Percentiles rank a stretch among this genome's conserved stretches.
These are phyloP conservation scores for Pythium diclinum DNA, from an alignment of 352 stramenopile genomes.

Conservation along the genomic window DNA sequence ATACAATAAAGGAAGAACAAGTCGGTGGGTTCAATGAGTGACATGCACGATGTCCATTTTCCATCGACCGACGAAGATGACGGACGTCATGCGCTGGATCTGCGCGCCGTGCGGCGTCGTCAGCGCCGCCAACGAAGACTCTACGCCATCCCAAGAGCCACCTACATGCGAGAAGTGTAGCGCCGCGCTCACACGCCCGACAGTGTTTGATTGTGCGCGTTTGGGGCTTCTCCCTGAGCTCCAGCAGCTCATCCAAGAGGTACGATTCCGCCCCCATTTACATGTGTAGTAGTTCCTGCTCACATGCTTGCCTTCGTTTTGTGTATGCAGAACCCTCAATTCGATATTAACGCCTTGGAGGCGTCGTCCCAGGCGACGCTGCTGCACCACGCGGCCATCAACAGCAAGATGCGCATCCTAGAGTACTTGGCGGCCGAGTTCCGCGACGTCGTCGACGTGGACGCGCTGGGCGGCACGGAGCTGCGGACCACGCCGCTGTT, in stretches of 20 bases:
- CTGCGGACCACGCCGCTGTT: constrained; percentile 69
- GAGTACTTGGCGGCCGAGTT: constrained; percentile 39
- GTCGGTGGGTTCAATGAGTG: background rate
- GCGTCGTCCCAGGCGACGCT: constrained; percentile 54
- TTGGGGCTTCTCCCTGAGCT: constrained; percentile 59
- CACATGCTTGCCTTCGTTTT: background rate
- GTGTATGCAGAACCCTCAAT: constrained; percentile 32
- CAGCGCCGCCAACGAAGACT: background rate
- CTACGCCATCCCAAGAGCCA: background rate
- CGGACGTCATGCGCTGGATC: constrained; percentile 24
- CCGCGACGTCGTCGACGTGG: constrained; percentile 35
- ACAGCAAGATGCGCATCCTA: constrained; percentile 74
- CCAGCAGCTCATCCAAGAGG: constrained; percentile 49
- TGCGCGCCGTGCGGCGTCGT: constrained; percentile 24
- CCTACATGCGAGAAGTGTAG: constrained; percentile 42
- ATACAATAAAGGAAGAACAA: background rate
- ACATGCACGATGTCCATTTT: background rate
- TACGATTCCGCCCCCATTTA: constrained; percentile 5
- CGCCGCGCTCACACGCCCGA: constrained; percentile 32
- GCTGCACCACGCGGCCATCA: constrained; percentile 75
- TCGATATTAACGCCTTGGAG: constrained; percentile 62
- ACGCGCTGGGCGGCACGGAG: constrained; percentile 48
- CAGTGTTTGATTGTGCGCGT: constrained; percentile 62
- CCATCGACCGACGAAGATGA: background rate
- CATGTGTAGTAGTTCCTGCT: background rate